Evolutionary conservation across 306 rosid species (phyloP).

Genomic region (Citrullus mucosospermus): DNA sequence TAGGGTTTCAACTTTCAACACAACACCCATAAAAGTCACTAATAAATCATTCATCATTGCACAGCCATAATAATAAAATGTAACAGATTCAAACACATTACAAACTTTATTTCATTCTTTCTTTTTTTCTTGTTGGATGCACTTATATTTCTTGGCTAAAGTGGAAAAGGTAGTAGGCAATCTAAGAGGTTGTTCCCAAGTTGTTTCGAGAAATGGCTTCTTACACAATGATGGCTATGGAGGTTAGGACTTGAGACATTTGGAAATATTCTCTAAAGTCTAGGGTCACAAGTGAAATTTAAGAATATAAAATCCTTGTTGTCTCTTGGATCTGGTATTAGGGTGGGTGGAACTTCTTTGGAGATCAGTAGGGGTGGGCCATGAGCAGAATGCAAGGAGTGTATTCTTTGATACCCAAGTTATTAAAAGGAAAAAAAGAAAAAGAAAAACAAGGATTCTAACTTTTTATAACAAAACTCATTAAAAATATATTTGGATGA

Average conservation of each 20-base stretch:
- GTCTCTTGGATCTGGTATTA: neutral
- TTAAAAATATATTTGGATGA: neutral
- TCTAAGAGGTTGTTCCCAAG: neutral
- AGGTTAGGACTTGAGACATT: neutral
- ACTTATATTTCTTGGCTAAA: neutral
- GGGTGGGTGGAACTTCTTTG: neutral
- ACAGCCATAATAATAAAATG: slow-evolving; percentile 1
- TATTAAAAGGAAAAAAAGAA: neutral
- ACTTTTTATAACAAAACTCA: neutral
- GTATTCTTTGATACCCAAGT: neutral
- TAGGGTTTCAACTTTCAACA: neutral
- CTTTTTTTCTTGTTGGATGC: neutral
- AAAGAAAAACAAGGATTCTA: neutral
- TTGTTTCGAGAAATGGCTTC: neutral
- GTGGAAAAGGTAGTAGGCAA: neutral
- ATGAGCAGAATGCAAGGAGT: neutral
- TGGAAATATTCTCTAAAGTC: neutral
- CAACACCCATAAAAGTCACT: neutral
- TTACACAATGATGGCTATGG: neutral
- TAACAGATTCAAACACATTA: neutral
- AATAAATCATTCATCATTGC: slow-evolving; percentile 1
- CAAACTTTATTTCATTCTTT: neutral
- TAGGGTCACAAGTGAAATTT: neutral
- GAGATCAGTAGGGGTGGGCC: neutral
- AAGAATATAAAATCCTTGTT: neutral